A percentile compares a stretch with the other conserved stretches of the same genome.
These are phyloP conservation scores for Eucommia ulmoides DNA, from an alignment of 257 asterid genomes.

Conservation along the genomic window DNA sequence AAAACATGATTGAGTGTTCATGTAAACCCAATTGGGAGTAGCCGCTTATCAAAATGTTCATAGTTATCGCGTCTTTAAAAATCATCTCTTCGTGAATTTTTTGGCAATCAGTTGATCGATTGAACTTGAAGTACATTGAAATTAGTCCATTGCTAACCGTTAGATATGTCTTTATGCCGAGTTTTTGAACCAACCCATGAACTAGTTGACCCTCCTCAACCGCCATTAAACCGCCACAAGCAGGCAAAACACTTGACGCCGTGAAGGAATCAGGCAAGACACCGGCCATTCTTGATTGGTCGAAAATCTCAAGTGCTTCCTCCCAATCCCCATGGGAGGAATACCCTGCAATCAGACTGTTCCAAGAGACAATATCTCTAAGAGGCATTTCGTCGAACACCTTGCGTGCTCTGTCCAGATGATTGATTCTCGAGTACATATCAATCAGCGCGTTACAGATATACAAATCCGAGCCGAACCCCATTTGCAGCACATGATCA, in stretches of 20 bases:
- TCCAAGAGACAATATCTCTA: conserved; percentile 74
- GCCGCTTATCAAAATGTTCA: conserved; percentile 73
- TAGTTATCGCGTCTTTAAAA: conserved; percentile 46
- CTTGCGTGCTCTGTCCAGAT: conserved; percentile 31
- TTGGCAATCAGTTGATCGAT: conserved; percentile 26
- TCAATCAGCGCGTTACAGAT: conserved; percentile 55
- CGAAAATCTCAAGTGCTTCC: conserved; percentile 44
- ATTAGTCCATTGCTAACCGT: conserved; percentile 48
- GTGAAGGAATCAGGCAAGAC: conserved; percentile 47
- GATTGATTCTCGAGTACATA: conserved; percentile 51
- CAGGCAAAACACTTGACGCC: conserved; percentile 34
- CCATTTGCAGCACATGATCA: conserved; percentile 33
- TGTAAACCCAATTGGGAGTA: conserved; percentile 35
- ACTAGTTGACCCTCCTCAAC: conserved; percentile 42
- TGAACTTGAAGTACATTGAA: conserved; percentile 60
- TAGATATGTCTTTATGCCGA: conserved; percentile 37
- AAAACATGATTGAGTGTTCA: conserved; percentile 41
- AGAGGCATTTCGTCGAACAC: conserved; percentile 58
- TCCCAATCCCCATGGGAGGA: conserved; percentile 50
- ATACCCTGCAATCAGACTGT: conserved; percentile 68
- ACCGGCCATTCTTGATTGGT: conserved; percentile 24
- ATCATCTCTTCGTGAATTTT: conserved; percentile 49
- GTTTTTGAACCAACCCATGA: conserved; percentile 57
- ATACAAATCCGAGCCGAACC: conserved; percentile 53
- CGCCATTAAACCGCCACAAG: conserved; percentile 54